Conservation (phyloP, 495 filamentous ascomycete genomes). For the Neurospora sp. region DNA sequence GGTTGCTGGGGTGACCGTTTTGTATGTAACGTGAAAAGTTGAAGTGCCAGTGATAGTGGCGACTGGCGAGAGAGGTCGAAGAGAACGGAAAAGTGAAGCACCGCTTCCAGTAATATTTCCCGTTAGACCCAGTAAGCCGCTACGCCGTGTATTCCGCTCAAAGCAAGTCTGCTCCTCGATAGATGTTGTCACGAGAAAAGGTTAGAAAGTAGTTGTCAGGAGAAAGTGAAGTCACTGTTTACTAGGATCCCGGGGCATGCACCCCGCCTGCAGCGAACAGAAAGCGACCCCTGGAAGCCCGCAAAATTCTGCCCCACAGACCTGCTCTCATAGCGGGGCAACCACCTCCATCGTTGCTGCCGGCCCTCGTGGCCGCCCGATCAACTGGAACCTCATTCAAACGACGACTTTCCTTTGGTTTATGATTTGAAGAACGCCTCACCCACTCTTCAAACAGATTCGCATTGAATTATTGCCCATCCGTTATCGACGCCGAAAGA, state of each 20-base stretch:
- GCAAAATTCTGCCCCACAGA: background rate
- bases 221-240: background rate
- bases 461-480: no score
- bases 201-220: background rate
- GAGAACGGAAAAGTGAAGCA: background rate
- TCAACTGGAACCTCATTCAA: background rate
- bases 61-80: background rate
- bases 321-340: background rate
- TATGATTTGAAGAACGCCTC: no score
- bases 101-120: background rate
- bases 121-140: background rate
- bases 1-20: background rate
- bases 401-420: no score
- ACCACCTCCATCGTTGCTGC: background rate
- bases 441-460: no score
- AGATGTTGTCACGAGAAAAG: background rate
- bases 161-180: background rate
- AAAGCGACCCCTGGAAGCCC: background rate
- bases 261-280: background rate
- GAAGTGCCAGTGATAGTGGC: background rate
- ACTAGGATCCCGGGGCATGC: background rate
- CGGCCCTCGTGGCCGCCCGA: background rate
- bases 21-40: background rate
- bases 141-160: background rate
- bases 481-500: no score